Base-by-base conservation (phyloP, 495 filamentous ascomycete species). In the Xylona heveae region DNA sequence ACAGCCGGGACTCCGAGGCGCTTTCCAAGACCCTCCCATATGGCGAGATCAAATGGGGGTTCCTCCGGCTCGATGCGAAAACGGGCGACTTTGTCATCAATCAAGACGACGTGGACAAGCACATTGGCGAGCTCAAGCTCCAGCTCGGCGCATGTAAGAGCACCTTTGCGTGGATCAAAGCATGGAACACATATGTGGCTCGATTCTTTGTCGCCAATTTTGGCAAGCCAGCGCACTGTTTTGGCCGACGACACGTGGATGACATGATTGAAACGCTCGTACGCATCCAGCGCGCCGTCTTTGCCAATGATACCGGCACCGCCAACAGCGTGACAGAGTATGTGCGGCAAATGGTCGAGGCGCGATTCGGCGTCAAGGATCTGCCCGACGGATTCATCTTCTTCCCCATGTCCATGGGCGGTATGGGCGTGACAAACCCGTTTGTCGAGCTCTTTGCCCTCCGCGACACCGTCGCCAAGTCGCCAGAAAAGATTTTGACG, bases 321-420 rank as follows among this genome's bases (percentile, higher is more conserved):
- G 30, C 23, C 15, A 54, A 46, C n/a, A 66, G 61, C 12, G 61
- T 77, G 2, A 63, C 64, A 1, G 54, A 63, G 16, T 66, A 69
- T 43, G 55, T 79, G 1, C 64, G 67, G 9, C 43, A 53, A 6
- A 48, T 53, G 4, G 63, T 79, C 26, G 42, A 52, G 6, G 45
- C 62, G 9, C 53, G 62, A 1, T 79, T 77, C 41, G 48, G 48
- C 9, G 46, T 73, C 24, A 39, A 46, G 2, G 48, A 67, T 28
- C 58, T 78, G 15, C 73, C 73, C 0, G 65, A 75, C 33, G 73
- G 66, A n/a, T 72, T 72, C 45, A 63, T 76, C 45, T 78, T 62
- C 40, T 46, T 64, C 13, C 35, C 50, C 7, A 38, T 44, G 6
- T 38, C 43, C 10, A 42, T 53, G 27, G 47, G 50, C 18, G 50